phyloP scores from a whole-genome alignment of 352 stramenopile species.

The Phytopythium vexans region DNA sequence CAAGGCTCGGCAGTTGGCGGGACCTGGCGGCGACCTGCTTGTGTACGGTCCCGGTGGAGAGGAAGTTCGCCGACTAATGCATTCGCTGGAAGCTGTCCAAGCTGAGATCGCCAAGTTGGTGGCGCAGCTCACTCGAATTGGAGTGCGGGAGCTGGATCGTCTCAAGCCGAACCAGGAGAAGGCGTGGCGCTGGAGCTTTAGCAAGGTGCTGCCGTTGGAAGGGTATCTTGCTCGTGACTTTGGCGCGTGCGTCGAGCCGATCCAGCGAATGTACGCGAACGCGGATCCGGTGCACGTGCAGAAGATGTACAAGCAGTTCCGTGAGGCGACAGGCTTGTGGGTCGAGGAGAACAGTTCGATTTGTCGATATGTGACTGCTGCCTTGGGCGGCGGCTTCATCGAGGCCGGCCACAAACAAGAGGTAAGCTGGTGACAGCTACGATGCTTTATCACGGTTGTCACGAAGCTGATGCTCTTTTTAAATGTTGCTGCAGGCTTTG shows the following conservation, averaged over 20 bases:
- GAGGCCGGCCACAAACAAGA: slow-evolving; percentile 39
- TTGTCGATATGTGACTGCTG: slow-evolving; percentile 69
- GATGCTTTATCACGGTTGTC: not conserved
- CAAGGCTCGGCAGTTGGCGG: slow-evolving; percentile 76
- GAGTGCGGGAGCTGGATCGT: slow-evolving; percentile 79
- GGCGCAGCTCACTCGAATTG: slow-evolving; percentile 74
- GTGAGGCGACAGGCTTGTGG: slow-evolving; percentile 78
- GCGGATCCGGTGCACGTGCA: slow-evolving; percentile 77
- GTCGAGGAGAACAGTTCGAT: slow-evolving; percentile 84
- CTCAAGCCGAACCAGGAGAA: slow-evolving; percentile 86
- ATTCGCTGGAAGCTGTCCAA: slow-evolving; percentile 78
- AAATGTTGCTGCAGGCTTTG: slow-evolving; percentile 22
- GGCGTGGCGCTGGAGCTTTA: slow-evolving; percentile 83
- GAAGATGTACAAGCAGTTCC: slow-evolving; percentile 87
- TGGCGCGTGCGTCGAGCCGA: slow-evolving; percentile 76
- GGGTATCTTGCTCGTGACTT: slow-evolving; percentile 84
- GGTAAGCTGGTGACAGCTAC: slow-evolving; percentile 2
- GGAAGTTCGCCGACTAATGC: slow-evolving; percentile 78
- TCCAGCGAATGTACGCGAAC: slow-evolving; percentile 85
- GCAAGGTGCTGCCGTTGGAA: slow-evolving; percentile 78
- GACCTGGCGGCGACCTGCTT: slow-evolving; percentile 75
- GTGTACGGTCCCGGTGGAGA: slow-evolving; percentile 83
- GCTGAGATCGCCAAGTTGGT: slow-evolving; percentile 73
- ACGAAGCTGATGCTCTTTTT: slow-evolving; percentile 2
- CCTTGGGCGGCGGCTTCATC: slow-evolving; percentile 63